Evolutionary conservation across 2,329 filamentous ascomycete species (phyloP).

Genomic region (Phialocephala sp.): DNA sequence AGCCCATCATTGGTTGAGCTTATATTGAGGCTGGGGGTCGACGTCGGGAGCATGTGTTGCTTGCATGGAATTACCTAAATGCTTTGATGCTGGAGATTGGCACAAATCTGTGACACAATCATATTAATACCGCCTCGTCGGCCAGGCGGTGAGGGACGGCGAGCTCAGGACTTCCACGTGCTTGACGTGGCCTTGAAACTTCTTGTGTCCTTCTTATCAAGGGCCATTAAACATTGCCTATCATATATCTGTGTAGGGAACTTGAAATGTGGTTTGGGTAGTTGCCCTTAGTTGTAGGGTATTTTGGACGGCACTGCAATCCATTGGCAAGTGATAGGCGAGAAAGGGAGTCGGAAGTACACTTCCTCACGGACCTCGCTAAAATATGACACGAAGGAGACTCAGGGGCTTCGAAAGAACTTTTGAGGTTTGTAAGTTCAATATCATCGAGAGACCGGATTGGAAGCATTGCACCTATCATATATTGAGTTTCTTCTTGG

Average conservation of each 20-base stretch:
- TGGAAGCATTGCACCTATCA: too few relatives aligned
- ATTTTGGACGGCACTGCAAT: neutral
- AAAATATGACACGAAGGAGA: neutral
- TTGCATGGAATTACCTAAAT: constrained; percentile 26
- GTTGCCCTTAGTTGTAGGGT: too few relatives aligned
- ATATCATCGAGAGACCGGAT: neutral
- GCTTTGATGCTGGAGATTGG: constrained; percentile 26
- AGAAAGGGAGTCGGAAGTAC: constrained; percentile 1
- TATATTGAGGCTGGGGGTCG: constrained; percentile 13
- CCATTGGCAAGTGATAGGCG: constrained; percentile 1
- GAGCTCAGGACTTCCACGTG: constrained; percentile 4
- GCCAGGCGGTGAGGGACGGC: constrained; percentile 1
- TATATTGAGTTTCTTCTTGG: too few relatives aligned
- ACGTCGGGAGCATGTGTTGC: constrained; percentile 12
- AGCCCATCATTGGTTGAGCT: constrained; percentile 21
- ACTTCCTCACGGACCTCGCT: neutral
- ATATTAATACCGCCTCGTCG: constrained; percentile 9
- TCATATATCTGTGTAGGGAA: too few relatives aligned
- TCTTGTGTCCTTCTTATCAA: neutral
- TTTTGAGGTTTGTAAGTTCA: neutral
- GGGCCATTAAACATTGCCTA: neutral
- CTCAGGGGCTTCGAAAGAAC: neutral
- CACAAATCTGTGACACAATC: constrained; percentile 21
- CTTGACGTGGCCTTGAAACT: neutral
- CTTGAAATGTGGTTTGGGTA: too few relatives aligned